phyloP scores from a whole-genome alignment of 345 rosid genomes.

The Arabis hirsuta region DNA sequence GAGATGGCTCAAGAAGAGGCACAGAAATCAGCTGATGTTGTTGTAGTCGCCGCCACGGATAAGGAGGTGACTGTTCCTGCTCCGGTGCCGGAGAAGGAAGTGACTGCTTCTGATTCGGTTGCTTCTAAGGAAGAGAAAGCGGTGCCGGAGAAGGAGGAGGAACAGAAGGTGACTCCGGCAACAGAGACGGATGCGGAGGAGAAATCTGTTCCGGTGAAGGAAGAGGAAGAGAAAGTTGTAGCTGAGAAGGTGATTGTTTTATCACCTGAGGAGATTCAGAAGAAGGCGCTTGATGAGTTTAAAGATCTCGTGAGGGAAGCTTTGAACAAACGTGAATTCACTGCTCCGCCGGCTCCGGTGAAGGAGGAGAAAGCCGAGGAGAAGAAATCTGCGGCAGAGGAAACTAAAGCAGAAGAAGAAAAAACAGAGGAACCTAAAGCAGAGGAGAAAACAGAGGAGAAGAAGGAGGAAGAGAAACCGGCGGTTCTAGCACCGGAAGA shows the following conservation, averaged over 20 bases:
- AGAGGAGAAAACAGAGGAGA: conserved; percentile 29
- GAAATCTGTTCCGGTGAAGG: conserved; percentile 32
- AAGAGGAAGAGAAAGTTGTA: conserved; percentile 30
- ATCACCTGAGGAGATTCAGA: conserved; percentile 56
- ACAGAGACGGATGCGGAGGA: conserved; percentile 35
- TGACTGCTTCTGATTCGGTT: conserved; percentile 41
- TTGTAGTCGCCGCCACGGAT: conserved; percentile 6
- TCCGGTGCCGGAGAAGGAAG: conserved; percentile 48
- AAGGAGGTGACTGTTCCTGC: conserved; percentile 37
- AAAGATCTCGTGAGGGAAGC: conserved; percentile 65
- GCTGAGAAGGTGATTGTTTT: conserved; percentile 45
- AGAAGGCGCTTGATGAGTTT: conserved; percentile 65
- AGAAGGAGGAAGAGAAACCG: conserved; percentile 30
- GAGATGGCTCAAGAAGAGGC: conserved; percentile 57
- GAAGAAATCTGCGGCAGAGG: conserved; percentile 38
- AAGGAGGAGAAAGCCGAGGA: conserved; percentile 41
- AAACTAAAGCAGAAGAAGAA: conserved; percentile 26
- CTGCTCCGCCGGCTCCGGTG: conserved; percentile 43
- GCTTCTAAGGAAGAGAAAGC: conserved; percentile 35
- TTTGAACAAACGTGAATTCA: conserved; percentile 55
- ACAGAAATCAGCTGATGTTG: conserved; percentile 45
- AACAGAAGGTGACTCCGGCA: neutral
- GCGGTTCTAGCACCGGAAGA: conserved; percentile 19
- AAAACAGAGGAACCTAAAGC: conserved; percentile 37
- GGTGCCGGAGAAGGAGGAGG: conserved; percentile 46